phyloP scores from a whole-genome alignment of 2,329 filamentous ascomycete genomes.

The Sclerotinia sclerotiorum region DNA sequence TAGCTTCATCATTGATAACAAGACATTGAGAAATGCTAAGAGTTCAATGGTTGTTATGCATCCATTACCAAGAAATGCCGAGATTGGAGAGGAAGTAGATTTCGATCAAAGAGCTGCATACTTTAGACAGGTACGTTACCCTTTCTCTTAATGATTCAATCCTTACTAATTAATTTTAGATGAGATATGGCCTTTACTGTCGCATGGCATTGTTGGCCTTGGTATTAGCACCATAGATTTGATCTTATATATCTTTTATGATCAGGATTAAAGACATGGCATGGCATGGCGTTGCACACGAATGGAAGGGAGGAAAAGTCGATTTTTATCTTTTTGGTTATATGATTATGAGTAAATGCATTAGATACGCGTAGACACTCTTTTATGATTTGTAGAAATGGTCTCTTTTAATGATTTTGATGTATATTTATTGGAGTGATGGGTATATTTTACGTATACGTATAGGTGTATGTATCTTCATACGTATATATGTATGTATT shows the following conservation, averaged over 20 bases:
- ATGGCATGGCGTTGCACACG: not conserved
- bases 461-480: constrained; percentile 7
- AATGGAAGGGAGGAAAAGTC: constrained; percentile 2
- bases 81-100: constrained; percentile 94
- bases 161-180: constrained; percentile 52
- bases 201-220: constrained; percentile 96
- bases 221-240: constrained; percentile 63
- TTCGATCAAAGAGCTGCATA: constrained; percentile 96
- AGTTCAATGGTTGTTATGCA: constrained; percentile 92
- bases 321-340: not conserved
- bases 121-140: constrained; percentile 88
- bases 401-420: not conserved
- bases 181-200: constrained; percentile 96
- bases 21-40: constrained; percentile 88
- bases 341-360: constrained; percentile 14
- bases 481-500: not conserved
- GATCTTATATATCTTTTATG: not conserved
- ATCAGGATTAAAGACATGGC: not conserved
- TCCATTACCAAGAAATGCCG: constrained; percentile 87
- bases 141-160: constrained; percentile 9
- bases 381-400: constrained; percentile 15
- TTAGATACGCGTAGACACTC: constrained; percentile 14
- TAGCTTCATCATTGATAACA: constrained; percentile 85
- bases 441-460: not conserved
- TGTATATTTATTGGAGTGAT: constrained; percentile 17